Base-by-base conservation (phyloP, 768 basidiomycete genomes). In the Leucocoprinus sp. region DNA sequence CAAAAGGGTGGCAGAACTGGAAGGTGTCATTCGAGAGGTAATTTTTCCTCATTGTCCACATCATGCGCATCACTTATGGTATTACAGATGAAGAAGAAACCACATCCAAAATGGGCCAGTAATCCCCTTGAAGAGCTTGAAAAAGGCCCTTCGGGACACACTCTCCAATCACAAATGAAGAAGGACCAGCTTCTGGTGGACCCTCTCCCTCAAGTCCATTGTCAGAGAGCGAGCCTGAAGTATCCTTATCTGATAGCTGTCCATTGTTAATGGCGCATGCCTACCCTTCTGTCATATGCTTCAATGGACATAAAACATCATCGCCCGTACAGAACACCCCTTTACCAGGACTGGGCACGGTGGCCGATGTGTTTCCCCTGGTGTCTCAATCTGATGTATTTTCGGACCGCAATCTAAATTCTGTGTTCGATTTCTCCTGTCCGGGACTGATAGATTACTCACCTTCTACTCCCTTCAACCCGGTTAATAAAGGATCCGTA, bases 1-100 rank as follows among this genome's bases (percentile, higher is more conserved):
- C 43, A 76, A 78, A 50, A 76, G 87, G 37, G 82, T 90, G 18
- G 85, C 85, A 21, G 87, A 91, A 55, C 71, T 91, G 0, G 87
- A 91, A 61, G 81, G 83, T 41, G 84, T 89, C 28, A 82, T 90
- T 50, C 76, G 87, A n/a, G 84, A 84, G 69, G 82, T 80, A 55
- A 7, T 14, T 4, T n/a, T n/a, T 47, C n/a, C 60, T 56, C 17
- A 37, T 6, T 24, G 36, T 31, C 42, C 9, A 34, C 19, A 17
- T 29, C 63, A 54, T 75, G 23, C 63, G 54, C 64, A 59, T 42
- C 67, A 37, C 45, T 31, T 31, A 42, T 49, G 22, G 41, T 18
- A 28, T 17, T 40, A 44, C 37, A 89, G 77, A 59, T 89, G 46
- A 84, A 83, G 59, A 80, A 83, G 50, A 83, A 82, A 53, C 81